Percentiles rank a stretch among this genome's conserved stretches.
These are phyloP conservation scores for Halenospora varia DNA, from an alignment of 495 filamentous ascomycete species.

Conservation along the genomic window DNA sequence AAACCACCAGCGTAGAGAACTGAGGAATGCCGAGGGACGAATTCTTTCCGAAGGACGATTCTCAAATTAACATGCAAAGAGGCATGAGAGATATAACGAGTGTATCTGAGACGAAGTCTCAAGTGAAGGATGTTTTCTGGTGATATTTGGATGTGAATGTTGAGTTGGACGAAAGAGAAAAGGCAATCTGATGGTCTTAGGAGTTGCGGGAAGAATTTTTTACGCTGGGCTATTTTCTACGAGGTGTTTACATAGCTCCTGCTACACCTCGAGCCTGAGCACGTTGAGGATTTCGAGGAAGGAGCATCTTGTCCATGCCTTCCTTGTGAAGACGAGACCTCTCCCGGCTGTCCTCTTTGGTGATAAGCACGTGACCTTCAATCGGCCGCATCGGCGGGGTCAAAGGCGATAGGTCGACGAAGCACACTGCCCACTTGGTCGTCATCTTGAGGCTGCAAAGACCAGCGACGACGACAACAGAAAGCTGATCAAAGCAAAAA, in stretches of 20 bases:
- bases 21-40: neutral
- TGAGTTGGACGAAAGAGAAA: neutral
- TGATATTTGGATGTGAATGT: conserved; percentile 1
- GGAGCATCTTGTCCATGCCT: neutral
- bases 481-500: neutral
- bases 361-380: neutral
- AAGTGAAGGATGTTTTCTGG: conserved; percentile 1
- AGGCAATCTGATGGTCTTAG: neutral
- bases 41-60: neutral
- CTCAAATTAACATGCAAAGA: neutral
- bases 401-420: conserved; percentile 16
- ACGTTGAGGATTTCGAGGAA: too few relatives aligned
- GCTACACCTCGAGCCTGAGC: neutral
- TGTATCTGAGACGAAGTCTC: neutral
- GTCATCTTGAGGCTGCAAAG: conserved; percentile 13
- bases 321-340: too few relatives aligned
- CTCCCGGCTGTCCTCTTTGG: too few relatives aligned
- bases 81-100: neutral
- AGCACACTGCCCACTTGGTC: conserved; percentile 21
- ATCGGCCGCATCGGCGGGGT: neutral
- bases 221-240: neutral
- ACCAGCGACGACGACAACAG: conserved; percentile 2
- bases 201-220: neutral
- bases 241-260: neutral
- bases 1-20: neutral